Evolutionary conservation across 2,329 filamentous ascomycete genomes (phyloP), one percentile per base, ranked within the genome.

Genomic region (Clarireedia hainanense): DNA sequence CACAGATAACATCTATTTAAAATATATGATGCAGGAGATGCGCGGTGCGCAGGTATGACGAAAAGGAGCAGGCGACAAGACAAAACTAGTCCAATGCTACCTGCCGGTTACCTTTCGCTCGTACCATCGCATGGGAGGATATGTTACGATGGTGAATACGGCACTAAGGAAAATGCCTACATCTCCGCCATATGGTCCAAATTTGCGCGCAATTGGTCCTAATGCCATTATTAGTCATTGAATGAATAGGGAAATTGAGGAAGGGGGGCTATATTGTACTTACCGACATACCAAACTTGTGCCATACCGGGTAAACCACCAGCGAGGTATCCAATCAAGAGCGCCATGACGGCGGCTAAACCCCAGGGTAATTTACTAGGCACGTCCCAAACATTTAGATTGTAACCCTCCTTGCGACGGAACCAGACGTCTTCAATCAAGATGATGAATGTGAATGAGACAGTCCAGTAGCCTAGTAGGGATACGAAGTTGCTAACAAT

Each of bases 251-350:
- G 14, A 45, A 37, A 5, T 6, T 12, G 2, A n/a, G 2, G 5
- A 6, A 15, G 15, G 23, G 23, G 20, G 24, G 20, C 20, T 34
- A 40, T n/a, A 10, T 6, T 50, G 10, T 39, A 52, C 60, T 46
- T 63, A 62, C 64, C 66, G 36, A 65, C 57, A 58, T 67, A 68
- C 64, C 65, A 68, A 7, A 61, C 66, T 49, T 68, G 66, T 1
- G 57, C 30, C 65, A 68, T 68, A 5, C 66, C 66, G 2, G 65
- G 60, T 14, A 68, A 58, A 57, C 65, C 66, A 47, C 66, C 66
- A 26, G 60, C 66, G 14, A 65, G 42, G 52, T 67, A 68, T 4
- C 66, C 64, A 10, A 58, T 47, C 23, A 68, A 49, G 5, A 68
- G 55, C 15, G 65, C 58, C 17, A 63, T 14, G 3, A 68, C 58